Conservation (phyloP, 2,329 filamentous ascomycete species). For the Massarina eburnea region DNA sequence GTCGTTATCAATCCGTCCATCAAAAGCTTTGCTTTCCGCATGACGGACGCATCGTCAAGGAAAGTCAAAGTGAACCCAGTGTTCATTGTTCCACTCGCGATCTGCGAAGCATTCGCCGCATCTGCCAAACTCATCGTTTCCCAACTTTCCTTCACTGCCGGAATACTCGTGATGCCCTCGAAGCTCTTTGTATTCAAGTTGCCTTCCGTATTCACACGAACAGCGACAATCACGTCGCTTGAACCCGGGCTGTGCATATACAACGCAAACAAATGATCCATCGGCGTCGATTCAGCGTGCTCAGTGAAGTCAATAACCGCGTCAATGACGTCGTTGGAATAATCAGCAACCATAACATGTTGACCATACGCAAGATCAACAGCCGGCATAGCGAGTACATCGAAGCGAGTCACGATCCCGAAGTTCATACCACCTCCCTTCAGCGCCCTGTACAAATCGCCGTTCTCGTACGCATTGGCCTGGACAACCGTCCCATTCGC, state of each 20-base stretch:
- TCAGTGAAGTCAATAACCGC: constrained; percentile 9
- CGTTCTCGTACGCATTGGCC: constrained; percentile 40
- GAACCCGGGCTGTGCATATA: constrained; percentile 3
- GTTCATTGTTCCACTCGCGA: not conserved
- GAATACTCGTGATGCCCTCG: constrained; percentile 5
- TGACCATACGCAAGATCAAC: constrained; percentile 12
- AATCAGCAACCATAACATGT: constrained; percentile 6
- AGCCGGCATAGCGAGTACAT: constrained; percentile 32
- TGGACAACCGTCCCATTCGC: constrained; percentile 45
- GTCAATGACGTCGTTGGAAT: constrained; percentile 9
- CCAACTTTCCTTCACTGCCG: constrained; percentile 2
- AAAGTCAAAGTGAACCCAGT: not conserved
- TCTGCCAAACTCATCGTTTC: constrained; percentile 4
- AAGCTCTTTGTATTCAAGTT: constrained; percentile 10
- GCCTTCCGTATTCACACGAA: constrained; percentile 6
- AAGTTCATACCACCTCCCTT: constrained; percentile 45
- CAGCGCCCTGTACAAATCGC: constrained; percentile 44
- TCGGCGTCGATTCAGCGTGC: not conserved
- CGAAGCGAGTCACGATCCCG: constrained; percentile 43
- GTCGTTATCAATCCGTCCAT: not conserved
- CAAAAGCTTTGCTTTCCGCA: too few relatives aligned
- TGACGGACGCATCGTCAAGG: not conserved
- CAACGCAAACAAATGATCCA: constrained; percentile 4
- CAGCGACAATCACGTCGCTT: not conserved
- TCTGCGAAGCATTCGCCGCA: constrained; percentile 6